Conservation (phyloP, 257 asterid species). For the Gardenia jasminoides region DNA sequence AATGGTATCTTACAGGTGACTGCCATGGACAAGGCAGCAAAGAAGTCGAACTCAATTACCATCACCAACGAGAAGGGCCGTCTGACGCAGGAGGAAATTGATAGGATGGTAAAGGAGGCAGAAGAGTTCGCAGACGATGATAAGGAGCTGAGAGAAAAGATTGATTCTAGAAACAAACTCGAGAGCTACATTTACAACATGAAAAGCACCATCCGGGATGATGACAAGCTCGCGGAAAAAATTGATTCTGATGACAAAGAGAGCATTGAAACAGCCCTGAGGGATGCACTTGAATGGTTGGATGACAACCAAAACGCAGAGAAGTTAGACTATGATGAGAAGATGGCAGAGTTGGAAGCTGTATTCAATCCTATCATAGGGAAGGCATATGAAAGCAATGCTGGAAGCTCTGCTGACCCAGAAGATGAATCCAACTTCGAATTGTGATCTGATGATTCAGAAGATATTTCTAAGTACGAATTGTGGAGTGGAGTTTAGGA, state of each 20-base stretch:
- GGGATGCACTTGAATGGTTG: constrained; percentile 82
- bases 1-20: constrained; percentile 64
- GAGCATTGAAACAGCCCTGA: constrained; percentile 60
- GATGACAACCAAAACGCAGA: constrained; percentile 76
- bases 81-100: constrained; percentile 54
- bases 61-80: constrained; percentile 61
- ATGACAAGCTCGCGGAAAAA: constrained; percentile 79
- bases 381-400: constrained; percentile 62
- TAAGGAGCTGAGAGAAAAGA: constrained; percentile 48
- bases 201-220: constrained; percentile 68
- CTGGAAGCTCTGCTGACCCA: constrained; percentile 44
- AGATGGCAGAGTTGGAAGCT: constrained; percentile 76
- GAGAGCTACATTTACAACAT: constrained; percentile 77
- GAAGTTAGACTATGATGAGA: constrained; percentile 74
- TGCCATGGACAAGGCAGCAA: constrained; percentile 62
- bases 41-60: constrained; percentile 48
- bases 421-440: constrained; percentile 64
- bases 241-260: constrained; percentile 71
- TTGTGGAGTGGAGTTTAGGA: too few species aligned
- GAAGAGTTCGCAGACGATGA: constrained; percentile 62
- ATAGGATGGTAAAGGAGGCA: constrained; percentile 52
- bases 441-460: constrained; percentile 23
- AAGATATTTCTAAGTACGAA: too few species aligned
- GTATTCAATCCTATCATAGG: constrained; percentile 69
- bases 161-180: constrained; percentile 67